Percentiles rank a stretch among this genome's conserved stretches.
phyloP scores from a whole-genome alignment of 495 filamentous ascomycete genomes.

The Penicillium verhagenii region DNA sequence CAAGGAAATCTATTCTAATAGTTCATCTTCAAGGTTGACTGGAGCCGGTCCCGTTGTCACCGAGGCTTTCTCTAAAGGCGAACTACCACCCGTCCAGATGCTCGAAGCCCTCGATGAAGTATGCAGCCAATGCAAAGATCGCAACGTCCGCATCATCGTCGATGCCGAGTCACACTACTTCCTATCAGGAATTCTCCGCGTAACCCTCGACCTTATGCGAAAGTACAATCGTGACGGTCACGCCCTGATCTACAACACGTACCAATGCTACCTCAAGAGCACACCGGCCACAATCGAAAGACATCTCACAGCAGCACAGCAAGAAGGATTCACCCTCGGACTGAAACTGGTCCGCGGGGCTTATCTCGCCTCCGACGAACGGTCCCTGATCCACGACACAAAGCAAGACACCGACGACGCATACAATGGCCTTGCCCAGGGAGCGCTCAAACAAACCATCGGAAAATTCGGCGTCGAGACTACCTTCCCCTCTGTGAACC shows the following conservation, averaged over 20 bases:
- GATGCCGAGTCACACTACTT: conserved; percentile 81
- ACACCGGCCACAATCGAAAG: conserved; percentile 56
- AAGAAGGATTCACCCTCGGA: conserved; percentile 71
- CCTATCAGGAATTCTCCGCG: conserved; percentile 73
- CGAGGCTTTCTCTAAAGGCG: conserved; percentile 29
- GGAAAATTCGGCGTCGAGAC: conserved; percentile 47
- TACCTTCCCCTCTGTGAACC: conserved; percentile 33
- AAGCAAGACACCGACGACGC: conserved; percentile 70
- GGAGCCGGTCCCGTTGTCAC: conserved; percentile 29
- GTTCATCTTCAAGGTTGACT: conserved; percentile 25
- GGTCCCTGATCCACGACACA: conserved; percentile 69
- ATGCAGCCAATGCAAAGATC: conserved; percentile 37
- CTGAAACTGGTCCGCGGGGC: conserved; percentile 88
- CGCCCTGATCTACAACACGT: conserved; percentile 66
- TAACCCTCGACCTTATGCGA: conserved; percentile 71
- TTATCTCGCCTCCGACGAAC: conserved; percentile 75
- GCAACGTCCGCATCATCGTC: conserved; percentile 69
- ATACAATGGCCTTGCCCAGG: conserved; percentile 57
- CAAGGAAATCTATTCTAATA: background rate
- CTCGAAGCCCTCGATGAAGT: conserved; percentile 40
- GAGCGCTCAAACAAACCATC: conserved; percentile 32
- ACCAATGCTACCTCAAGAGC: conserved; percentile 79
- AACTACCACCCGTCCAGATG: conserved; percentile 35
- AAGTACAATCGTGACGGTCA: conserved; percentile 65
- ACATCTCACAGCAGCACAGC: conserved; percentile 60